A percentile compares a stretch with the other conserved stretches of the same genome.
These are phyloP conservation scores for Chaetomium olivaceum DNA, from an alignment of 2,329 filamentous ascomycete genomes.

Conservation along the genomic window DNA sequence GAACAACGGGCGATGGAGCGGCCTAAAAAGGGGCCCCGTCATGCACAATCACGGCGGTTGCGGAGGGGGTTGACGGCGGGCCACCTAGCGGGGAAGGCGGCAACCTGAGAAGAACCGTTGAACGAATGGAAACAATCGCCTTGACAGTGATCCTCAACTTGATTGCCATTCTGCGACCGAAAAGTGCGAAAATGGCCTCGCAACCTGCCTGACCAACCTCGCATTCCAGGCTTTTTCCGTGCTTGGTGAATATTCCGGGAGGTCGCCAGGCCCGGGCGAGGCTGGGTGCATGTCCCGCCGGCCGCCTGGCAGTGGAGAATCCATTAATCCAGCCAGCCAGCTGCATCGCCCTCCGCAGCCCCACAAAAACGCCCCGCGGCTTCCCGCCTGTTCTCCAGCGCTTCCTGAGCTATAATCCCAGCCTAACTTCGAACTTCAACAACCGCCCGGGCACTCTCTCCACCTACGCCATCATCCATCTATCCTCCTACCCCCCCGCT, in stretches of 20 bases:
- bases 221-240: neutral
- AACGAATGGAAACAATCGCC: neutral
- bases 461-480: constrained; percentile 10
- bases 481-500: neutral
- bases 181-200: neutral
- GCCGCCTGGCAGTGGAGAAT: constrained; percentile 2
- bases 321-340: constrained; percentile 8
- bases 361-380: constrained; percentile 19
- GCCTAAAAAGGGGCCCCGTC: neutral
- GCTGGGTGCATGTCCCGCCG: constrained; percentile 12
- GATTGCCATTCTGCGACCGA: neutral
- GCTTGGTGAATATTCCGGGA: neutral
- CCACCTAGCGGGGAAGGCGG: neutral
- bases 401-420: constrained; percentile 15
- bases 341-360: constrained; percentile 4
- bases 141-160: neutral
- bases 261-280: constrained; percentile 9
- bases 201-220: neutral
- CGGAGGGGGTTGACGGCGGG: neutral
- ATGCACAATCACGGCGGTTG: constrained; percentile 12
- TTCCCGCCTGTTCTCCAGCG: constrained; percentile 3
- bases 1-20: neutral
- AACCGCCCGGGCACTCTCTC: neutral
- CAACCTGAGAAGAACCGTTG: neutral
- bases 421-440: constrained; percentile 12